Conservation (phyloP, 805 yeast genomes). For the Kodamaea restingae region DNA sequence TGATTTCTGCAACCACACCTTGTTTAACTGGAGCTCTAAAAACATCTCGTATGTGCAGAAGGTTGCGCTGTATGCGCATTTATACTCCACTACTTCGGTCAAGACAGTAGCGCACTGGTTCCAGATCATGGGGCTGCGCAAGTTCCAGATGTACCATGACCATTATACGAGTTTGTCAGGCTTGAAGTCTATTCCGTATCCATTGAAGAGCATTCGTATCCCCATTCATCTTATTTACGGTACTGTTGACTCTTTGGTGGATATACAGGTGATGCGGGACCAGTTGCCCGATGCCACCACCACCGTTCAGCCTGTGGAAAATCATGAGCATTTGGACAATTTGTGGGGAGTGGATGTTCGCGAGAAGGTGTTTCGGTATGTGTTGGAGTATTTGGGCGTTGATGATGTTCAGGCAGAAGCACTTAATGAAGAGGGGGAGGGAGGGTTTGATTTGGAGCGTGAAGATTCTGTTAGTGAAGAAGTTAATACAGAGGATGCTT, state of each 20-base stretch:
- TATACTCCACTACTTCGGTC: conserved; percentile 84
- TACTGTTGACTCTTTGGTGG: conserved; percentile 76
- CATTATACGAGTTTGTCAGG: conserved; percentile 19
- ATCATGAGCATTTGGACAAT: conserved; percentile 88
- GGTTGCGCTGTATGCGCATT: conserved; percentile 73
- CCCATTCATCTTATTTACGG: conserved; percentile 85
- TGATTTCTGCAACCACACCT: conserved; percentile 59
- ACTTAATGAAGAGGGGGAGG: not conserved
- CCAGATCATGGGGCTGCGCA: conserved; percentile 62
- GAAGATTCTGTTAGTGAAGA: too few relatives aligned
- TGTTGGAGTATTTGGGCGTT: conserved; percentile 17
- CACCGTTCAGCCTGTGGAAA: conserved; percentile 51
- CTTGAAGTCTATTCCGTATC: conserved; percentile 36
- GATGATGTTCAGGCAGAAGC: too few relatives aligned
- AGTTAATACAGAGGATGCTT: too few relatives aligned
- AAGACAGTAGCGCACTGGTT: conserved; percentile 29
- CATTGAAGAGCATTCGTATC: conserved; percentile 39
- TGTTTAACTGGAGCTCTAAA: conserved; percentile 75
- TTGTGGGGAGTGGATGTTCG: conserved; percentile 76
- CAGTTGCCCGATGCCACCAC: conserved; percentile 58
- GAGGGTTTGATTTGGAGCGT: not conserved
- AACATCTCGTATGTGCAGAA: conserved; percentile 76
- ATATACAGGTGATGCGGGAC: conserved; percentile 66
- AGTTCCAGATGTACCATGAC: conserved; percentile 89
- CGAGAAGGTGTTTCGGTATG: conserved; percentile 31